Conservation (phyloP, 176 grass and related monocot genomes). For the Thinopyrum elongatum region DNA sequence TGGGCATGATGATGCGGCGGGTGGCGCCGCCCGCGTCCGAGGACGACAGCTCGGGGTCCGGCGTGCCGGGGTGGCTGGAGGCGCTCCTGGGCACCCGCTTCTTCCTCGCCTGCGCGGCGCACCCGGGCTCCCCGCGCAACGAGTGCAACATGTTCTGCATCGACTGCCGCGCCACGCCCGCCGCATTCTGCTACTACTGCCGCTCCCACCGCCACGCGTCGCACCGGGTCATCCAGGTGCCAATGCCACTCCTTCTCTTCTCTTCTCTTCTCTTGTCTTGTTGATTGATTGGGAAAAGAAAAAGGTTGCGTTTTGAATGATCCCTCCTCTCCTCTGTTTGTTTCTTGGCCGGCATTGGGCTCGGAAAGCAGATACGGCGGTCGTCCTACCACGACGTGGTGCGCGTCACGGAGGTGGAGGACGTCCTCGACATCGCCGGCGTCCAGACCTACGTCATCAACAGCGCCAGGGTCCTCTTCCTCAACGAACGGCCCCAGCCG, state of each 20-base stretch:
- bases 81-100: slow-evolving; percentile 58
- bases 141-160: slow-evolving; percentile 93
- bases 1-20: slow-evolving; percentile 55
- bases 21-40: slow-evolving; percentile 37
- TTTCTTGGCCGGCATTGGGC: neutral
- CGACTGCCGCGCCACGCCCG: slow-evolving; percentile 51
- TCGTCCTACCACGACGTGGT: slow-evolving; percentile 88
- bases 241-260: neutral
- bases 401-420: slow-evolving; percentile 64
- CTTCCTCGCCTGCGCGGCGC: slow-evolving; percentile 58
- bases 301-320: neutral
- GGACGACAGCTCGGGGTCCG: neutral
- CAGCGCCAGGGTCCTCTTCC: slow-evolving; percentile 83
- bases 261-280: neutral
- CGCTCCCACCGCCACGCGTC: slow-evolving; percentile 52
- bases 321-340: neutral
- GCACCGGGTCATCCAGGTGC: slow-evolving; percentile 78
- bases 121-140: slow-evolving; percentile 58
- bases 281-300: too few relatives aligned
- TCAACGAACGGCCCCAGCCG: slow-evolving; percentile 80
- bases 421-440: slow-evolving; percentile 66
- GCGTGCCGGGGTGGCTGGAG: slow-evolving; percentile 65
- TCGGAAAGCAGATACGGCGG: slow-evolving; percentile 52
- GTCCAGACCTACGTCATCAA: slow-evolving; percentile 95
- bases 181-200: slow-evolving; percentile 86